Base-by-base conservation (phyloP, 2,329 filamentous ascomycete genomes). In the Diaporthe australafricana region DNA sequence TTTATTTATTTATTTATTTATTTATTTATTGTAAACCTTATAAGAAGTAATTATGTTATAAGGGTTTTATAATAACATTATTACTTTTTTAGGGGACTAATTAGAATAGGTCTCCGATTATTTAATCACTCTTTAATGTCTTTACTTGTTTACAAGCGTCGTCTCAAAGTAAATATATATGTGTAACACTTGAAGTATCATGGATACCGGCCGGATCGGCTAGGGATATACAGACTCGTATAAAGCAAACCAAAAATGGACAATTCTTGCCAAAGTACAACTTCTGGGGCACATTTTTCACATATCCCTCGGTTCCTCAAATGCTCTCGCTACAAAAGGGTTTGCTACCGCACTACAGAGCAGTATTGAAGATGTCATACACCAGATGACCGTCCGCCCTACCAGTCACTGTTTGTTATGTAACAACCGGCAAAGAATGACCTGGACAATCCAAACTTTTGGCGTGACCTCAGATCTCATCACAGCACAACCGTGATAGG, bases 101-200 rank as follows among this genome's bases (percentile, higher is more conserved):
- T n/a, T n/a, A n/a, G n/a, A n/a, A n/a, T n/a, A n/a, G n/a, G n/a
- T n/a, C n/a, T n/a, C n/a, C n/a, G n/a, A n/a, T n/a, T n/a, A n/a
- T 63, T 48, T 48, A 40, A 63, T 35, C 30, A 2, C 32, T 27
- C 57, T 42, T 27, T 63, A 45, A 20, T 25, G 5, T 14, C 42
- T 38, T 27, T 45, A 48, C 40, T 32, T 50, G 32, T 65, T 50
- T 45, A 50, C 38, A 14, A 65, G 60, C 60, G 27, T 65, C n/a
- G n/a, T 20, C 17, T 8, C 25, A 45, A n/a, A 65, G 60, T 38
- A 16, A 17, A 16, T 7, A 50, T 38, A 22, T 50, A n/a, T 45
- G 32, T 12, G 20, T 50, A 20, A 65, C n/a, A 50, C n/a, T 8
- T 20, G 14, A 38, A 22, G 32, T 55, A 30, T 38, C 32, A 38